Conservation (phyloP, 805 yeast species). For the Cyberlindnera samutprakarnensis region DNA sequence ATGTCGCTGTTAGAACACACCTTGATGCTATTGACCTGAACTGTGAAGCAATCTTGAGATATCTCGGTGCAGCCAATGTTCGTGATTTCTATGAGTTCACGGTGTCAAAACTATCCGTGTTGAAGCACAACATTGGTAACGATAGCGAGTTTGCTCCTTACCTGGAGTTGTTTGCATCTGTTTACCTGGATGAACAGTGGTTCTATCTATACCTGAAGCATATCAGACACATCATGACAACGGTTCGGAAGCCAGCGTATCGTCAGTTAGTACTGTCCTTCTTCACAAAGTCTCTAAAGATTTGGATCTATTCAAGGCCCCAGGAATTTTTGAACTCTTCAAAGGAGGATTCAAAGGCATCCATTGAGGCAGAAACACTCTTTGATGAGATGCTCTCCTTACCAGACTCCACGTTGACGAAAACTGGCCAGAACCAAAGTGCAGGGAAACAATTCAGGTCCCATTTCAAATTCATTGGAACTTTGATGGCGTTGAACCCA, state of each 20-base stretch:
- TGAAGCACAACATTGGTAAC: slow-evolving; percentile 29
- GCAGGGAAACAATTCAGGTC: slow-evolving; percentile 19
- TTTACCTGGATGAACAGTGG: slow-evolving; percentile 32
- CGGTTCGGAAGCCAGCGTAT: slow-evolving; percentile 37
- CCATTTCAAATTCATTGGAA: slow-evolving; percentile 27
- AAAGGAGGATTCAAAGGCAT: slow-evolving; percentile 15
- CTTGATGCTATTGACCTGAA: slow-evolving; percentile 29
- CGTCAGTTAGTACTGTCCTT: slow-evolving; percentile 37
- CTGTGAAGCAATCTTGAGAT: slow-evolving; percentile 35
- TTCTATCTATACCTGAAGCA: slow-evolving; percentile 32
- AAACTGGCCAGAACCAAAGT: slow-evolving; percentile 3
- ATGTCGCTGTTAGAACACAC: slow-evolving; percentile 15
- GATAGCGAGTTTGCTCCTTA: slow-evolving; percentile 33
- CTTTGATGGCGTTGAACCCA: slow-evolving; percentile 27
- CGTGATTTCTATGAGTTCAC: slow-evolving; percentile 32
- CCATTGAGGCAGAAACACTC: slow-evolving; percentile 25
- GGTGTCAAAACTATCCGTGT: slow-evolving; percentile 21
- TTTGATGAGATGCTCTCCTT: slow-evolving; percentile 28
- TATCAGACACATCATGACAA: slow-evolving; percentile 28
- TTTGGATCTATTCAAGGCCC: slow-evolving; percentile 46
- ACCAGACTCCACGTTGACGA: slow-evolving; percentile 18
- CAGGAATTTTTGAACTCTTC: slow-evolving; percentile 30
- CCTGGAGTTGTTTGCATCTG: slow-evolving; percentile 38
- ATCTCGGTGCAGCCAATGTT: slow-evolving; percentile 45
- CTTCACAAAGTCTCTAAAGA: slow-evolving; percentile 36